Evolutionary conservation across 1,284 basidiomycete genomes (phyloP).

Genomic region (Leccinum pachyderme): DNA sequence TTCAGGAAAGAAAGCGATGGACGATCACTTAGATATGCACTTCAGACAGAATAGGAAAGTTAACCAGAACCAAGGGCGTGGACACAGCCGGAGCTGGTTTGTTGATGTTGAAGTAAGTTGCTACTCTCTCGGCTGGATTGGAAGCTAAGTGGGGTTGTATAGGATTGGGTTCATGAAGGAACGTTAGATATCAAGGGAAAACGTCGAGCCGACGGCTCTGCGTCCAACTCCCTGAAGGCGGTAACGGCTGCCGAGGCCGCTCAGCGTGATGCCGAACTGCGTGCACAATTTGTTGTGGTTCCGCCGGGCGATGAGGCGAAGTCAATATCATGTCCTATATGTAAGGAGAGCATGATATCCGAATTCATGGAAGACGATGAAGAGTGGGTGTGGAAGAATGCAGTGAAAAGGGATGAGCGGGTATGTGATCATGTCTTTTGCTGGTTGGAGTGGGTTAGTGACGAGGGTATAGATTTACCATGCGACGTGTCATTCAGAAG

Average conservation of each 20-base stretch:
- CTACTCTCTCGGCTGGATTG: constrained; percentile 8
- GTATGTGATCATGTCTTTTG: constrained; percentile 45
- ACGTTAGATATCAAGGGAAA: constrained; percentile 62
- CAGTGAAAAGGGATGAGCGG: constrained; percentile 77
- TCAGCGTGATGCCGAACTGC: constrained; percentile 72
- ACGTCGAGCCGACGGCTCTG: constrained; percentile 51
- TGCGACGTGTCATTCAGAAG: constrained; percentile 89
- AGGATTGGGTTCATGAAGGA: constrained; percentile 86
- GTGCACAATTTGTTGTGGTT: constrained; percentile 81
- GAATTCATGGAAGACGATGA: constrained; percentile 97
- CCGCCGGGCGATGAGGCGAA: constrained; percentile 84
- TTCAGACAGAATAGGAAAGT: constrained; percentile 93
- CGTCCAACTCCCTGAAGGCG: constrained; percentile 52
- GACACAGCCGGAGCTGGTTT: constrained; percentile 92
- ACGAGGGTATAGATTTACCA: constrained; percentile 68
- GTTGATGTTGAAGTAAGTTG: constrained; percentile 73
- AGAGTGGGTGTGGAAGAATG: constrained; percentile 98
- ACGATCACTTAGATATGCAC: constrained; percentile 96
- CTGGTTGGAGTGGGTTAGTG: not conserved
- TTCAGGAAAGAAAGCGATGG: constrained; percentile 74
- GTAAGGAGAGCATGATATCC: constrained; percentile 91
- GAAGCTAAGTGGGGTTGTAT: constrained; percentile 15
- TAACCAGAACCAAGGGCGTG: constrained; percentile 79
- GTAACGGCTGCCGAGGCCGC: constrained; percentile 65
- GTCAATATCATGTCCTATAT: constrained; percentile 87